phyloP scores from a whole-genome alignment of 192 early-diverging fungal species.

The Coemansia sp. region DNA sequence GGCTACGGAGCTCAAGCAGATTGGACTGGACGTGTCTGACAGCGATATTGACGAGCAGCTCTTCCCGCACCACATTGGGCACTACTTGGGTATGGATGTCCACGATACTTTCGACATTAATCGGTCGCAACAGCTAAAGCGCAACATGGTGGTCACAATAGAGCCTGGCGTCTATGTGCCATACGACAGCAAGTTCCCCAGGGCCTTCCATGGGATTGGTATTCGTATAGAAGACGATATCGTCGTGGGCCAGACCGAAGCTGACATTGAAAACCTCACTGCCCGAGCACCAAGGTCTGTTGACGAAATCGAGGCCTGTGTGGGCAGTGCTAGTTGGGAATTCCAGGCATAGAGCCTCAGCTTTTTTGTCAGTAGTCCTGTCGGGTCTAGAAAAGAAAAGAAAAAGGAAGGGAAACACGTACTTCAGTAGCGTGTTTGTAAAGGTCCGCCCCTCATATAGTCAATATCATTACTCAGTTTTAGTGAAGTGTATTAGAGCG shows the following conservation, averaged over 20 bases:
- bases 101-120: constrained; percentile 83
- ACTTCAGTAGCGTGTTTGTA: no score
- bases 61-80: constrained; percentile 95
- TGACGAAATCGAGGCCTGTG: constrained; percentile 70
- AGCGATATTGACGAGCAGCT: constrained; percentile 78
- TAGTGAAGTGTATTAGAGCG: neutral
- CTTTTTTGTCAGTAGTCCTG: neutral
- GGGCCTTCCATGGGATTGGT: constrained; percentile 84
- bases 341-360: neutral
- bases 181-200: constrained; percentile 69
- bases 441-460: no score
- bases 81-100: constrained; percentile 94
- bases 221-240: constrained; percentile 98
- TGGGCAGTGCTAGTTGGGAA: neutral
- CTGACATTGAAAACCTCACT: constrained; percentile 67
- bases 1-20: constrained; percentile 66
- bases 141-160: constrained; percentile 92
- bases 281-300: constrained; percentile 82
- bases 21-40: constrained; percentile 67
- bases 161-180: constrained; percentile 97
- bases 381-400: neutral
- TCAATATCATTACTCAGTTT: neutral
- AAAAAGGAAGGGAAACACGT: no score
- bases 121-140: constrained; percentile 69
- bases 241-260: constrained; percentile 70